Evolutionary conservation across 139 green algal species (phyloP), one percentile per base, ranked within the genome.

Genomic region (Chlamydomonas schloesseri): DNA sequence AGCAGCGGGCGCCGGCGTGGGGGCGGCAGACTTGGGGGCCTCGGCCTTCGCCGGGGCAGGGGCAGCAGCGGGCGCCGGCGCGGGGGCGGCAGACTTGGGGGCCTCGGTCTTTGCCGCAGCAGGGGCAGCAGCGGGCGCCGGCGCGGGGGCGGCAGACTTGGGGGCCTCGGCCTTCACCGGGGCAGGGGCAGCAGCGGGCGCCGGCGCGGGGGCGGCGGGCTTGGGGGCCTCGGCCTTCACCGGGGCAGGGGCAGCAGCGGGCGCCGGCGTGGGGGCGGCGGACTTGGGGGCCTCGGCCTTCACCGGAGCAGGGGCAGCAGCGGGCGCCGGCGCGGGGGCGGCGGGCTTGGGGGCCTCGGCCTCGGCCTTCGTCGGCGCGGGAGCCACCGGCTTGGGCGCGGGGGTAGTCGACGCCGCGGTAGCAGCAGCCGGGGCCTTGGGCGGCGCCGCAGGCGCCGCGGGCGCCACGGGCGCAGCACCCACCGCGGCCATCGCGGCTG

Each of bases 401-500:
- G 72, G 31, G 9, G 42, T 46, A 28, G 53, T 33, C 17, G 33
- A 0, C 24, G 70, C 36, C 21, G 70, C 11, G 55, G 74, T 24
- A 33, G 31, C 33, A 8, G 74, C 18, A 8, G 71, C 53, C 14
- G 77, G 29, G 4, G 64, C 62, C 50, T 28, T 3, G 24, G 76
- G 23, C 3, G 15, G 24, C 28, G 57, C 2, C 0, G 57, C 36
- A 9, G 64, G 23, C 0, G 64, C 65, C 5, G 80, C 15, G 33
- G 71, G 9, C 0, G 80, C 31, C 2, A 68, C 5, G 5, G 74
- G 15, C 0, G 9, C 26, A 6, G 50, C 80, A n/a, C 28, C 55
- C 68, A 47, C 67, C 18, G 65, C 50, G 79, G 47, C 76, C 17
- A 73, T 53, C 23, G 79, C 67, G 8, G 79, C 79, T 2, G 79